Evolutionary conservation across 257 asterid genomes (phyloP), one percentile per base, ranked within the genome.

Genomic region (Voacanga thouarsii): DNA sequence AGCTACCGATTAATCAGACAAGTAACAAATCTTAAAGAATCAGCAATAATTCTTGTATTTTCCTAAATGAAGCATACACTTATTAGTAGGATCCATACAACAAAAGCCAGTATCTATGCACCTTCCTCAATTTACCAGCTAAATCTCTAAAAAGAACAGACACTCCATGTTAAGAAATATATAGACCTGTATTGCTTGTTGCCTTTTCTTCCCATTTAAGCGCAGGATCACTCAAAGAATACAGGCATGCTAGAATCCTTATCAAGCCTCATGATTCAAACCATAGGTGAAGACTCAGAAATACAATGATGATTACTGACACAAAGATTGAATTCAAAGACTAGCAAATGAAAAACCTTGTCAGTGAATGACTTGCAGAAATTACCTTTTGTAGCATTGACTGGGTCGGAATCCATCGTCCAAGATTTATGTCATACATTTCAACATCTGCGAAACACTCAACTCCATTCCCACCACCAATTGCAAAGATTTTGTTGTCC

Each of bases 401-500:
- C 79, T 92, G 94, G 49, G 94, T 85, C 63, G 83, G 55, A 74
- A 91, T 92, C 97, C 99, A 94, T 68, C 90, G 85, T 37, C 97
- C 96, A 81, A 89, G 78, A 76, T 84, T 76, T 19, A 88, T 83
- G 82, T 94, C 97, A 26, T 88, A 88, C 99, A 94, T 91, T 79
- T 91, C 96, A 75, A 91, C 95, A 45, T 83, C 85, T 59, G 97
- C 83, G 81, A 91, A 91, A 87, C 90, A 80, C 7, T 86, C 91
- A 47, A 30, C 39, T 73, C 96, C 92, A 79, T 90, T 82, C 74
- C 97, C 97, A 80, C 99, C 99, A 81, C 99, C 99, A 47, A 92
- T 60, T 39, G 94, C 95, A 84, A 77, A 94, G 37, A 94, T 81
- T 78, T 91, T 94, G 79, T 89, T 92, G 71, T 90, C 77, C 82